Evolutionary conservation across 179 eudicot genomes (phyloP).

Genomic region (Corrigiola litoralis): DNA sequence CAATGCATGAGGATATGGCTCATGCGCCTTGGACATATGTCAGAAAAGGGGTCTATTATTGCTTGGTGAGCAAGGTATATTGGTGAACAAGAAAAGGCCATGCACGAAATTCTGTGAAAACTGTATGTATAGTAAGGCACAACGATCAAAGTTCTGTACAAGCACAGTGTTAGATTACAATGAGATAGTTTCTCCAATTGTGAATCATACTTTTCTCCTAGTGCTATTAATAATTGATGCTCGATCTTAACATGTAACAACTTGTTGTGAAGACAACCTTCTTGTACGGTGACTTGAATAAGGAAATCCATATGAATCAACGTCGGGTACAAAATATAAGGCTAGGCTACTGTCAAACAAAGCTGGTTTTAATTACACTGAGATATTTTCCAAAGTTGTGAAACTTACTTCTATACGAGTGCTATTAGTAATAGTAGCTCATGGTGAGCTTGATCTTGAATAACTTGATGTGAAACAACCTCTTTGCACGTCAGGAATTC

Average conservation of each 20-base stretch:
- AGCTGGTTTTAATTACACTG: too few species aligned
- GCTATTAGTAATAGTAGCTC: slow-evolving; percentile 1
- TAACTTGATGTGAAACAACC: slow-evolving; percentile 3
- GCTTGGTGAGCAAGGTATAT: slow-evolving; percentile 8
- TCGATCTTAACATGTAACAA: too few species aligned
- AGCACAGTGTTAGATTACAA: too few species aligned
- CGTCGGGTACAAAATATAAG: too few species aligned
- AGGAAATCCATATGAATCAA: too few species aligned
- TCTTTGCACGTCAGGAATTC: slow-evolving; percentile 6
- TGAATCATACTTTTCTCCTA: too few species aligned
- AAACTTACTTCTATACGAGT: slow-evolving; percentile 1
- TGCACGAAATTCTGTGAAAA: slow-evolving; percentile 3
- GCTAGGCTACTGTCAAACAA: too few species aligned
- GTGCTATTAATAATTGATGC: too few species aligned
- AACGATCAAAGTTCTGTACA: background rate
- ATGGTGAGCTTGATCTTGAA: slow-evolving; percentile 1
- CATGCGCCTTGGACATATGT: slow-evolving; percentile 14
- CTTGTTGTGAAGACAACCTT: too few species aligned
- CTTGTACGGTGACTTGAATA: too few species aligned
- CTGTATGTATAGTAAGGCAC: slow-evolving; percentile 2
- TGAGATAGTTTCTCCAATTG: too few species aligned
- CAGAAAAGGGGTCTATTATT: slow-evolving; percentile 7
- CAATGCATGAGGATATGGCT: slow-evolving; percentile 11
- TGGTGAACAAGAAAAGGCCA: slow-evolving; percentile 9
- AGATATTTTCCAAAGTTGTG: slow-evolving; percentile 10